Evolutionary conservation across 345 rosid genomes (phyloP).

Genomic region (Brassica cretica): DNA sequence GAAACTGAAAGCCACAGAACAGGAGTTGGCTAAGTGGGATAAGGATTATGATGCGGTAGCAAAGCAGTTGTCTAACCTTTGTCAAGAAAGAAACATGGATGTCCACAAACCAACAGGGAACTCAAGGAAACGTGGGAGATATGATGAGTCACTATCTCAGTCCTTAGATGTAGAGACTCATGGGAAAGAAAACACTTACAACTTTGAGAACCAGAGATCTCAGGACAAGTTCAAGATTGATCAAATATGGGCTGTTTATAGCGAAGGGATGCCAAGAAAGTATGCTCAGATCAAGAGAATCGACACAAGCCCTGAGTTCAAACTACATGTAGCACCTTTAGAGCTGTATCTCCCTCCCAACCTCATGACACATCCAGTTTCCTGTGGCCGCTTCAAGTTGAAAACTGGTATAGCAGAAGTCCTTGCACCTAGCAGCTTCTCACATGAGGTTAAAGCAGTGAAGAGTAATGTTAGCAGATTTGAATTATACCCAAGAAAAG

Average conservation of each 20-base stretch:
- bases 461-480: constrained; percentile 17
- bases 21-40: constrained; percentile 16
- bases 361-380: constrained; percentile 7
- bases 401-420: constrained; percentile 39
- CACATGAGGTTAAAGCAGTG: constrained; percentile 47
- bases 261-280: constrained; percentile 48
- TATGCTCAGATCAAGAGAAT: constrained; percentile 54
- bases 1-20: constrained; percentile 11
- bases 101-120: neutral
- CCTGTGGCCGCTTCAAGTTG: constrained; percentile 54
- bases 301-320: constrained; percentile 37
- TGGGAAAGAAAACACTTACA: constrained; percentile 22
- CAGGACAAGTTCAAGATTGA: constrained; percentile 43
- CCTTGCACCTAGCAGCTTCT: constrained; percentile 39
- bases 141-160: constrained; percentile 32
- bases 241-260: constrained; percentile 56
- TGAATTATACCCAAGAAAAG: constrained; percentile 49
- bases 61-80: constrained; percentile 13
- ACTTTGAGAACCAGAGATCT: constrained; percentile 46
- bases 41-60: constrained; percentile 31
- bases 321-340: constrained; percentile 52
- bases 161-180: constrained; percentile 19
- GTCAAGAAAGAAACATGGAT: constrained; percentile 17
- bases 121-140: constrained; percentile 29
- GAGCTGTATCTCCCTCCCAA: constrained; percentile 32